Conservation (phyloP, 441 rosid genomes). For the Syzygium malaccense region DNA sequence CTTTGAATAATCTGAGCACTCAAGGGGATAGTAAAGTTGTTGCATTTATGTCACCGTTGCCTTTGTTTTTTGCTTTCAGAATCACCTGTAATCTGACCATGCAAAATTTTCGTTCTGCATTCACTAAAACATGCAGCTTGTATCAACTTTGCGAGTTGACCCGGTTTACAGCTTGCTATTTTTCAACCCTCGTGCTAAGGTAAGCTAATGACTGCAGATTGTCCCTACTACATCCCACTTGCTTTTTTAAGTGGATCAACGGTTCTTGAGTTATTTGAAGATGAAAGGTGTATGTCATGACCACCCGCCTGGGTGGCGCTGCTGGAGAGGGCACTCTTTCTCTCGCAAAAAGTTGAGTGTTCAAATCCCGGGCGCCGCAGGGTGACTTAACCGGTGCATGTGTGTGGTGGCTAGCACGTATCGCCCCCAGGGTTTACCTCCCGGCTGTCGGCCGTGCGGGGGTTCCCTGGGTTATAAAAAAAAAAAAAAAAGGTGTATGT, state of each 20-base stretch:
- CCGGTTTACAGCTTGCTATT: constrained; percentile 81
- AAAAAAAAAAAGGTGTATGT: neutral
- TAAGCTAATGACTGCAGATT: constrained; percentile 18
- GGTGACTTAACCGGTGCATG: too few species aligned
- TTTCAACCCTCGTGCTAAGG: constrained; percentile 83
- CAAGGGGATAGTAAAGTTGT: neutral
- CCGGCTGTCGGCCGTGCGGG: too few species aligned
- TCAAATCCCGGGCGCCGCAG: too few species aligned
- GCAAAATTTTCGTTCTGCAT: neutral
- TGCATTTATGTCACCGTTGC: neutral
- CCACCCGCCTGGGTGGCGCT: too few species aligned
- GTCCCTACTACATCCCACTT: neutral
- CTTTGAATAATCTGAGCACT: neutral
- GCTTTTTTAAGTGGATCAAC: neutral
- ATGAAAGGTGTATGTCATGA: neutral
- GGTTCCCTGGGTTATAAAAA: too few species aligned
- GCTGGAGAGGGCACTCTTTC: too few species aligned
- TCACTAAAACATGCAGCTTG: constrained; percentile 62
- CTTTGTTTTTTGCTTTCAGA: neutral
- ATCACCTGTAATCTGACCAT: neutral
- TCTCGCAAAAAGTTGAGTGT: too few species aligned
- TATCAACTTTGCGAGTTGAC: constrained; percentile 68
- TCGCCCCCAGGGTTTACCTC: too few species aligned
- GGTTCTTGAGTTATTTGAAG: neutral
- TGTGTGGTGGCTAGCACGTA: too few species aligned